These are phyloP conservation scores for Onygenales sp. DNA, from an alignment of 2,329 filamentous ascomycete species.

Conservation along the genomic window DNA sequence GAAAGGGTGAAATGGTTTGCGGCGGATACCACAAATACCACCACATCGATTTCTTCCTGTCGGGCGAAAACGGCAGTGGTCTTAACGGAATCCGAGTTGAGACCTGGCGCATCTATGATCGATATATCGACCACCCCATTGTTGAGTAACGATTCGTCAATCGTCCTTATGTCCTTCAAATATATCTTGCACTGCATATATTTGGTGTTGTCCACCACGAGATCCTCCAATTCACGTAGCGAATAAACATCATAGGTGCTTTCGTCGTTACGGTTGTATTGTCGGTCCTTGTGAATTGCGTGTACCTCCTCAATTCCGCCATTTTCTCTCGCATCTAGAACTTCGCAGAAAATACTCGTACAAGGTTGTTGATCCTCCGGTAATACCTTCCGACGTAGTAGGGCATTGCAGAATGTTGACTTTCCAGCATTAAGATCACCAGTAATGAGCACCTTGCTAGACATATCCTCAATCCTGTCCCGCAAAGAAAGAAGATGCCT, in stretches of 20 bases:
- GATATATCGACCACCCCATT: conserved; percentile 98
- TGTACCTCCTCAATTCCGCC: conserved; percentile 89
- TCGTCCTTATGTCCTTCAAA: conserved; percentile 75
- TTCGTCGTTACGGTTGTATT: conserved; percentile 84
- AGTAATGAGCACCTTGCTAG: conserved; percentile 92
- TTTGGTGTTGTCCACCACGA: conserved; percentile 77
- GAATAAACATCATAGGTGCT: conserved; percentile 84
- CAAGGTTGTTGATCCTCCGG: conserved; percentile 97
- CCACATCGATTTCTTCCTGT: conserved; percentile 97
- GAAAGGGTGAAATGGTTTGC: conserved; percentile 97
- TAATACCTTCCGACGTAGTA: conserved; percentile 80
- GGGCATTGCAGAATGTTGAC: conserved; percentile 97
- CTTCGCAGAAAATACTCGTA: conserved; percentile 97
- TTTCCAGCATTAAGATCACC: conserved; percentile 96
- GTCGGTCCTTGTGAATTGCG: conserved; percentile 70
- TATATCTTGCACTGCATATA: conserved; percentile 98
- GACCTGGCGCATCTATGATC: conserved; percentile 87
- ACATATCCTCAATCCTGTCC: conserved; percentile 92
- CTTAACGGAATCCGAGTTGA: conserved; percentile 93
- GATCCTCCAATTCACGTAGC: conserved; percentile 69
- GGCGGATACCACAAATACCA: conserved; percentile 95
- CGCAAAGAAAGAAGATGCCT: conserved; percentile 78
- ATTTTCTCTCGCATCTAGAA: conserved; percentile 86
- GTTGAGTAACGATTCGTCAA: conserved; percentile 89
- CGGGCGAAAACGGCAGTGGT: conserved; percentile 95